phyloP scores from a whole-genome alignment of 176 grass and related monocot species.

The Cenchrus fungigraminus region DNA sequence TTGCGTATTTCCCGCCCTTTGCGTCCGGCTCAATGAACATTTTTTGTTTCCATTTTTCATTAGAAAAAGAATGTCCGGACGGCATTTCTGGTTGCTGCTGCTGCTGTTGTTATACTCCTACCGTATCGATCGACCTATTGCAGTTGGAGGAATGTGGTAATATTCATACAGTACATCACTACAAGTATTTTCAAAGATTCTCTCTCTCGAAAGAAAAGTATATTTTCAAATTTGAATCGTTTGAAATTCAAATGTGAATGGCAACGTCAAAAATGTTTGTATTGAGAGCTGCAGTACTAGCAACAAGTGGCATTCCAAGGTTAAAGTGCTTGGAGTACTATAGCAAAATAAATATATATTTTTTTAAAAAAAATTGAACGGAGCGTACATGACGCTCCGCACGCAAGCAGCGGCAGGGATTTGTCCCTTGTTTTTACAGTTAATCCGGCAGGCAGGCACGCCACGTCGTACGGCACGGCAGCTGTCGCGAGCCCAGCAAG shows the following conservation, averaged over 20 bases:
- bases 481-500: background rate
- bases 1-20: background rate
- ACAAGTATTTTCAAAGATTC: background rate
- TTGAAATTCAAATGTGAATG: background rate
- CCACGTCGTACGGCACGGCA: background rate
- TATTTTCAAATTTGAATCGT: background rate
- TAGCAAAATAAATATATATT: no score
- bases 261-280: background rate
- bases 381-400: no score
- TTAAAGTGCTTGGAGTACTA: no score
- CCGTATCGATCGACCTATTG: no score
- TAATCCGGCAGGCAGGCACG: background rate
- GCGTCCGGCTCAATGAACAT: slow-evolving; percentile 23
- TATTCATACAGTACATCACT: no score
- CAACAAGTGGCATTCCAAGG: no score
- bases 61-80: background rate
- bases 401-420: background rate
- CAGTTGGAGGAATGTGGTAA: no score
- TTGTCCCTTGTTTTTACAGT: background rate
- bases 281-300: no score
- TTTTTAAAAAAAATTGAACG: background rate
- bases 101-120: no score
- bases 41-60: background rate
- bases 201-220: background rate
- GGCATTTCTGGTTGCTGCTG: background rate